Evolutionary conservation across 495 filamentous ascomycete species (phyloP), one percentile per base, ranked within the genome.

Genomic region (Podospora australis): DNA sequence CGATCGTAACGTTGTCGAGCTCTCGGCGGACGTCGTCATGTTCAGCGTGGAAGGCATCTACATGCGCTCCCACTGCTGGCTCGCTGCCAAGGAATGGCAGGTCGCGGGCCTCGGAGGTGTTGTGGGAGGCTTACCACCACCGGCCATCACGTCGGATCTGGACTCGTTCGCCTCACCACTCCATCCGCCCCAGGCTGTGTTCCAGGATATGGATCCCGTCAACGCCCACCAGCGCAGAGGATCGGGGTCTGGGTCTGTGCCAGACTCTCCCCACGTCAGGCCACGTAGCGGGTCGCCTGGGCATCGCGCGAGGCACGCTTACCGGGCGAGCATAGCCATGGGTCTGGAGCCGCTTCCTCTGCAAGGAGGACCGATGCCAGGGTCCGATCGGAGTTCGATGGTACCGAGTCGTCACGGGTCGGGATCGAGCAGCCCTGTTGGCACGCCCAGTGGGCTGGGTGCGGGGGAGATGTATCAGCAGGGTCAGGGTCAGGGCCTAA

Each of bases 31-130:
- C 58, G 76, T 91, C 8, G 83, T 95, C 48, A 82, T 95, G 55
- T 87, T 95, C 55, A 84, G 88, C 14, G 81, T 94, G 21, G 91
- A 96, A 58, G 90, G 85, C 39, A 85, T 88, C 44, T 98, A 95
- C 66, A 83, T 85, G 23, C 84, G 90, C 21, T 87, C 82, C 53
- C 92, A 97, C 65, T 96, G 90, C 69, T 98, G 92, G 92, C 65
- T 82, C 42, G 77, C 84, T 35, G 90, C 87, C 11, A 82, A 86
- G 62, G 76, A 81, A 46, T 95, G 88, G 88, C 59, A 69, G 32
- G 52, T 59, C 22, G 2, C 22, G 10, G 19, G 19, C 9, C n/a
- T 6, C 6, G 32, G 9, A 24, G n/a, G 23, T n/a, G 11, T 10
- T 24, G 10, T n/a, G n/a, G n/a, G n/a, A n/a, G n/a, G n/a, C n/a